Evolutionary conservation across 1,139 yeast genomes (phyloP).

Genomic region (Taphrina confusa): DNA sequence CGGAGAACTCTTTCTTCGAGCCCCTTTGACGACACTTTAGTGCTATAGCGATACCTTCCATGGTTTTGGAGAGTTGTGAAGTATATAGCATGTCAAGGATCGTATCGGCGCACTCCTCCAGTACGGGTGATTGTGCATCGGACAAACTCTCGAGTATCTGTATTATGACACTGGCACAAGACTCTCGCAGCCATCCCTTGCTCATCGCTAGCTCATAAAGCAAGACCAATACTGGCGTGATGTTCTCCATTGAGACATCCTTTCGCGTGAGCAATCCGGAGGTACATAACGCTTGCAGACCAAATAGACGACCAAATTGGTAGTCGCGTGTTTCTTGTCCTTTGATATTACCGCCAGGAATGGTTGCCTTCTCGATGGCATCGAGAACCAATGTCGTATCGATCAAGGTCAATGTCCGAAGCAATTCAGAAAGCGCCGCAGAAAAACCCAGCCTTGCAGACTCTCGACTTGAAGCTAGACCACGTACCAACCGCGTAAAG

Average conservation of each 20-base stretch:
- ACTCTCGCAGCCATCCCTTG: constrained; percentile 87
- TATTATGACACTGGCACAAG: constrained; percentile 69
- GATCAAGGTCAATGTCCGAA: constrained; percentile 10
- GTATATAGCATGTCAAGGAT: constrained; percentile 26
- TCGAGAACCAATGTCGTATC: constrained; percentile 49
- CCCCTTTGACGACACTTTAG: constrained; percentile 41
- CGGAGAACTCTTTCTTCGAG: background rate
- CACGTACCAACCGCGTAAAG: constrained; percentile 71
- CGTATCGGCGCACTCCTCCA: constrained; percentile 14
- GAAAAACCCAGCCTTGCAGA: constrained; percentile 87
- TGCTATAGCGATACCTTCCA: constrained; percentile 68
- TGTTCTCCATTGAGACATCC: constrained; percentile 45
- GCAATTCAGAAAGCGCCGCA: constrained; percentile 77
- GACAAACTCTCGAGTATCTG: constrained; percentile 52
- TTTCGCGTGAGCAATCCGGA: constrained; percentile 53
- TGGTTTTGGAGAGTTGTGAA: constrained; percentile 61
- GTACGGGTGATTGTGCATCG: background rate
- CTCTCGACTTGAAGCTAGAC: constrained; percentile 78
- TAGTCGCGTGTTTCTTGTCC: constrained; percentile 67
- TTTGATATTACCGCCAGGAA: constrained; percentile 34
- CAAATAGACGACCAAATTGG: constrained; percentile 82
- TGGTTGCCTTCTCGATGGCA: constrained; percentile 51
- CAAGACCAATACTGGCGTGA: constrained; percentile 50
- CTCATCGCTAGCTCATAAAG: constrained; percentile 61
- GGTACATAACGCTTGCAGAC: constrained; percentile 72